These are phyloP conservation scores for Hanseniaspora nectarophila DNA, from an alignment of 805 yeast genomes.

Conservation along the genomic window DNA sequence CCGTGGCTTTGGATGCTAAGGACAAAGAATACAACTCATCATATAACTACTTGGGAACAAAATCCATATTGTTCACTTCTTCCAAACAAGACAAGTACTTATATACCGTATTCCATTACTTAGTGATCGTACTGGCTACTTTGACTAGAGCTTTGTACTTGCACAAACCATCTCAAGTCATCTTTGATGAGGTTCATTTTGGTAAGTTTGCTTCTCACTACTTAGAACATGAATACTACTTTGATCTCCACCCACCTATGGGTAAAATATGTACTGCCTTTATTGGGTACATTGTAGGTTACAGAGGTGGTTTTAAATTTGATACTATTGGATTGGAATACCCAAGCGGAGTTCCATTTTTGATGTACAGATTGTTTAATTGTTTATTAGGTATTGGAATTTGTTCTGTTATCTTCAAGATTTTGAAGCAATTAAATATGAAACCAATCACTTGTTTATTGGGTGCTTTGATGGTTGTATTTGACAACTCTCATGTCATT, in stretches of 20 bases:
- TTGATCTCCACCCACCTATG: constrained; percentile 96
- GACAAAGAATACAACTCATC: constrained; percentile 11
- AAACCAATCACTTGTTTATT: constrained; percentile 67
- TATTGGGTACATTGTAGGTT: constrained; percentile 80
- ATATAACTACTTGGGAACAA: constrained; percentile 20
- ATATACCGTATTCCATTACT: constrained; percentile 39
- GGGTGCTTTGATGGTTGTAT: constrained; percentile 61
- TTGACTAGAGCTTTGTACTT: constrained; percentile 51
- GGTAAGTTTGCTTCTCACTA: constrained; percentile 81
- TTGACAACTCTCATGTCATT: constrained; percentile 81
- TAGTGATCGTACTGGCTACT: constrained; percentile 58
- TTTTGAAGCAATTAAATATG: constrained; percentile 75
- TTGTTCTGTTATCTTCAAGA: constrained; percentile 71
- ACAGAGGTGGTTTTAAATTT: constrained; percentile 84
- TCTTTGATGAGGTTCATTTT: constrained; percentile 78
- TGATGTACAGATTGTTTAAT: constrained; percentile 66
- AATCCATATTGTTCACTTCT: constrained; percentile 22
- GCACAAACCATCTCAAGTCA: constrained; percentile 60
- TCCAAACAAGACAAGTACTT: constrained; percentile 26
- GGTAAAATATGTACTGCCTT: constrained; percentile 86
- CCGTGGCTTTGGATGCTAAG: background rate
- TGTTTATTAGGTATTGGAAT: constrained; percentile 75
- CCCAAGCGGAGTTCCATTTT: constrained; percentile 67
- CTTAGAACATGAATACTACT: constrained; percentile 79
- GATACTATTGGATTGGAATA: constrained; percentile 80